These are phyloP conservation scores for Xylariaceae sp. DNA, from an alignment of 2,329 filamentous ascomycete species.

Conservation along the genomic window DNA sequence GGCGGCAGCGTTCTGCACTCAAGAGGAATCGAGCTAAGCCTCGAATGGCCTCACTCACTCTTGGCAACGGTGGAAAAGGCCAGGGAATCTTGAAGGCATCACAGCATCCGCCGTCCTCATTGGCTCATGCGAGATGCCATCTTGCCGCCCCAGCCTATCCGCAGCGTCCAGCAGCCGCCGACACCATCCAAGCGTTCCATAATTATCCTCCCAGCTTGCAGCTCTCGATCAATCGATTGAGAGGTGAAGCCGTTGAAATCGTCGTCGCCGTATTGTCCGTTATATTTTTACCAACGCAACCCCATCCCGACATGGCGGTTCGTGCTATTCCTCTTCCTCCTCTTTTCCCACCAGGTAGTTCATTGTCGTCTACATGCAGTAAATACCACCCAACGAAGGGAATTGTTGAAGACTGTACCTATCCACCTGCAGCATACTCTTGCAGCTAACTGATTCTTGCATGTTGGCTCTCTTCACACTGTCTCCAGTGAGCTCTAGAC, in stretches of 20 bases:
- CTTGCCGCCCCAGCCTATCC: conserved; percentile 23
- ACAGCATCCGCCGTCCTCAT: conserved; percentile 15
- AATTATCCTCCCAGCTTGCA: conserved; percentile 18
- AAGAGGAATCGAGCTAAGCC: too few species aligned
- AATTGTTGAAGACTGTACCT: too few species aligned
- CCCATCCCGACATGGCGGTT: conserved; percentile 7
- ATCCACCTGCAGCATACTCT: too few species aligned
- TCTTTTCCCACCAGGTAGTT: too few species aligned
- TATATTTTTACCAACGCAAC: conserved; percentile 11
- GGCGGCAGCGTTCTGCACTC: too few species aligned
- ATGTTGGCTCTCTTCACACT: too few species aligned
- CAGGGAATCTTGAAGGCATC: conserved; percentile 6
- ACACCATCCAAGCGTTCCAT: conserved; percentile 16
- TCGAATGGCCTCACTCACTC: too few species aligned
- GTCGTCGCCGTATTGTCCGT: conserved; percentile 4
- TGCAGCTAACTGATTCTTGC: too few species aligned
- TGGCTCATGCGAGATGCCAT: conserved; percentile 19
- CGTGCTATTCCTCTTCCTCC: conserved; percentile 9
- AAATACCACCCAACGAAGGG: too few species aligned
- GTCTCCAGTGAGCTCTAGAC: conserved; percentile 11
- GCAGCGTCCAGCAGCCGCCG: conserved; percentile 24
- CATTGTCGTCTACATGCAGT: too few species aligned
- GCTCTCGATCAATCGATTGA: conserved; percentile 17
- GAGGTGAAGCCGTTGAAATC: neutral
- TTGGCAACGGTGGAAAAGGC: too few species aligned